phyloP scores from a whole-genome alignment of 306 rosid species.

The Gastrolobium villosum region DNA sequence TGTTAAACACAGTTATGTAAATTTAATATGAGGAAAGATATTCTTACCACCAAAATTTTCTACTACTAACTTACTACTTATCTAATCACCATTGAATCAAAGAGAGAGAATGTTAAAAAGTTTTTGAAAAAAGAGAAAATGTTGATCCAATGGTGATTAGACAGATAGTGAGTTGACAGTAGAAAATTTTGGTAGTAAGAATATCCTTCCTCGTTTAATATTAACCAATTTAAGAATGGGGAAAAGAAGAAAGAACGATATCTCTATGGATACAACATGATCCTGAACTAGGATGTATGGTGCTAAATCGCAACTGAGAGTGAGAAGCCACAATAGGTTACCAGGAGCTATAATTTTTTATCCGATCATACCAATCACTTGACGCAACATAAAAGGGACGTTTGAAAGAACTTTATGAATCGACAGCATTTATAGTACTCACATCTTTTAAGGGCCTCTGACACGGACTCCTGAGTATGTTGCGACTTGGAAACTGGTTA shows the following conservation, averaged over 20 bases:
- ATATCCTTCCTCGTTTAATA: no score
- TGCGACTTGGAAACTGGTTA: conserved; percentile 62
- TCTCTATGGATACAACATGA: not conserved
- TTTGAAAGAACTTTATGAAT: not conserved
- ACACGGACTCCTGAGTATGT: conserved; percentile 42
- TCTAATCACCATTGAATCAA: no score
- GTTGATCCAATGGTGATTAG: no score
- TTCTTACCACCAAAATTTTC: no score
- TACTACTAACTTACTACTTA: no score
- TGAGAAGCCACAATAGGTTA: not conserved
- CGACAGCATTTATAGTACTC: conserved; percentile 42
- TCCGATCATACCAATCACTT: not conserved
- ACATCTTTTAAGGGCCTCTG: conserved; percentile 64
- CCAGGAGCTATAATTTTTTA: not conserved
- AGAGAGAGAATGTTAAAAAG: no score
- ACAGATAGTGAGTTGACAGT: no score
- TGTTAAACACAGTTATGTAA: not conserved
- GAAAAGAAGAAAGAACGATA: not conserved
- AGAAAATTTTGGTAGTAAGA: no score
- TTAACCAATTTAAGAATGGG: not conserved
- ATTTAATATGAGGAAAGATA: no score
- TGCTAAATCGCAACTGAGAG: not conserved
- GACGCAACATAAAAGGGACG: not conserved
- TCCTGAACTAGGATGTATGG: not conserved
- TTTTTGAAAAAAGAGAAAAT: no score